Conservation (phyloP, 2,329 filamentous ascomycete genomes). For the Onygenales sp. region DNA sequence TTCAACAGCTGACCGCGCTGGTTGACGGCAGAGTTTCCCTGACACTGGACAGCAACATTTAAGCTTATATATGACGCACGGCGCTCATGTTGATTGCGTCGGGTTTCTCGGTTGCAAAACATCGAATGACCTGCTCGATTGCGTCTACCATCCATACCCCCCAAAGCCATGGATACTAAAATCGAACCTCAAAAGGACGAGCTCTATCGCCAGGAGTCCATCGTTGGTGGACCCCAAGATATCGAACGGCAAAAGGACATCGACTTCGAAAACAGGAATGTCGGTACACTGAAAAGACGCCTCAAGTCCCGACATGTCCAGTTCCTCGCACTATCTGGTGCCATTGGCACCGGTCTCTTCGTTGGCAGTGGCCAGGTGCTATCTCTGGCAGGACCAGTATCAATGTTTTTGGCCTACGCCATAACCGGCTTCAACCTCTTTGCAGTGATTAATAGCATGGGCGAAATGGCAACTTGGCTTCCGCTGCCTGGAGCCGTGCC, state of each 20-base stretch:
- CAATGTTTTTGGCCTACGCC: constrained; percentile 24
- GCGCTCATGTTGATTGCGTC: no score
- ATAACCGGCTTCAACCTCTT: constrained; percentile 39
- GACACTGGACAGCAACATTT: no score
- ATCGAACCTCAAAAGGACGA: no score
- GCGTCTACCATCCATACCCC: no score
- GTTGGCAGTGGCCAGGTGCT: constrained; percentile 26
- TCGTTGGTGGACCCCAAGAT: no score
- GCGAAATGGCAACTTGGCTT: constrained; percentile 32
- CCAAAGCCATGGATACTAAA: no score
- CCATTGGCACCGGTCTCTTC: constrained; percentile 26
- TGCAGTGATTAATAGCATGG: constrained; percentile 35
- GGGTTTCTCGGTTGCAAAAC: no score
- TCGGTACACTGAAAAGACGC: constrained; percentile 24
- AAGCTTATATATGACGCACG: no score
- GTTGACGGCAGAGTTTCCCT: no score
- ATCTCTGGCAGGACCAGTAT: constrained; percentile 23
- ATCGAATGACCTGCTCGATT: no score
- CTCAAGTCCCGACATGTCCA: constrained; percentile 31
- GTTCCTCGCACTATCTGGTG: constrained; percentile 28
- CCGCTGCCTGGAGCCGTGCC: constrained; percentile 40
- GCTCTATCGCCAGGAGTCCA: no score
- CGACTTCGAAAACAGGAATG: constrained; percentile 5
- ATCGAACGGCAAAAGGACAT: background rate
- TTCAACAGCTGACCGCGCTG: no score